Base-by-base conservation (phyloP, 352 stramenopile species). In the Phytophthora brassicae region DNA sequence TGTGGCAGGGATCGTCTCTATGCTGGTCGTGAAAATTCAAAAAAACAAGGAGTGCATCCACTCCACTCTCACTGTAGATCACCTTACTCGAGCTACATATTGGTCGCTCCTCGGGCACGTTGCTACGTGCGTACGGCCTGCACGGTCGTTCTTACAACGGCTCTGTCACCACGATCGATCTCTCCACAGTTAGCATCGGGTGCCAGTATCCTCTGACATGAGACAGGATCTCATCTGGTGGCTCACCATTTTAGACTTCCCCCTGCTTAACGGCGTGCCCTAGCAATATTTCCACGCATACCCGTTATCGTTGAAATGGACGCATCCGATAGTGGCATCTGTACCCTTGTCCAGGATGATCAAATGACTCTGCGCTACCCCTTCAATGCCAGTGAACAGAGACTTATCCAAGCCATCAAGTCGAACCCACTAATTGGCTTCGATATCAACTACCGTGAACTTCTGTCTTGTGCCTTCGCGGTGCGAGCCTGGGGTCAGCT, bases 391-490 rank as follows among this genome's bases (percentile, higher is more conserved):
- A 9, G 2, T 2, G 41, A 58, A 9, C 2, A n/a, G 1, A 4
- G 12, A 1, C 22, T 53, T 5, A 58, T 54, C 6, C 1, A 26
- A 1, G 28, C 16, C 4, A 43, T 23, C 3, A 42, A 58, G 13
- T 2, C 22, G 6, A 31, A 31, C 13, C 22, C 54, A 13, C 17
- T n/a, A 0, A 23, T 31, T 8, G 28, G 48, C 8, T 75, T 68
- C 14, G 62, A 75, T 20, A 72, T 75, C 44, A 72, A 72, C 22
- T 75, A 61, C 8, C 49, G 62, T 9, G 56, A 71, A 12, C 45
- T 75, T 1, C 26, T 71, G 4, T 43, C 42, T 0, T 63, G 22
- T 2, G 53, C 38, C 0, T 50, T 68, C 22, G 54, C 48, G 0
- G 51, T 64, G 0, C 39, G 61, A 1, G 16, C 45, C 5, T 65